Evolutionary conservation across 495 filamentous ascomycete genomes (phyloP).

Genomic region (Thermochaetoides thermophila): DNA sequence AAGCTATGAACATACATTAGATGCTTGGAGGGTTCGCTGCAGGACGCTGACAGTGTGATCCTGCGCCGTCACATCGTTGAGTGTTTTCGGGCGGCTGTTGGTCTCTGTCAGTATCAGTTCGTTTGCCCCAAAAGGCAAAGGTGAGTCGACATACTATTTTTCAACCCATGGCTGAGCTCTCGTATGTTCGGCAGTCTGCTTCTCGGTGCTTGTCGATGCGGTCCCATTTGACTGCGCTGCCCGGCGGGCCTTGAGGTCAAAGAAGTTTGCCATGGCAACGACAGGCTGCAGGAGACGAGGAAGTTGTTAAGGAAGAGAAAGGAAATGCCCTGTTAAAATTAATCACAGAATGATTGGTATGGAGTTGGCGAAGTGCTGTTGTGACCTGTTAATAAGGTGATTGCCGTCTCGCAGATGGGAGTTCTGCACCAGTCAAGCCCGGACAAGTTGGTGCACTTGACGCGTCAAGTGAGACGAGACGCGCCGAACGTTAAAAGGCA

Average conservation of each 20-base stretch:
- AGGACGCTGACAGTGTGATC: slow-evolving; percentile 93
- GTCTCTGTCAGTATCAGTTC: slow-evolving; percentile 8
- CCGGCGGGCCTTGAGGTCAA: slow-evolving; percentile 85
- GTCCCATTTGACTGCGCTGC: slow-evolving; percentile 51
- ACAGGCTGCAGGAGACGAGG: background rate
- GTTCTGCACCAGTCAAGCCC: too few species aligned
- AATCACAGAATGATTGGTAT: too few species aligned
- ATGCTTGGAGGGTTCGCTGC: slow-evolving; percentile 80
- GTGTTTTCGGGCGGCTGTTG: slow-evolving; percentile 72
- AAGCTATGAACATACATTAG: slow-evolving; percentile 47
- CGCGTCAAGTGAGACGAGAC: too few species aligned
- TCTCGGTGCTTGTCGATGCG: slow-evolving; percentile 33
- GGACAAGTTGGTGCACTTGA: too few species aligned
- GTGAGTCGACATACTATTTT: slow-evolving; percentile 82
- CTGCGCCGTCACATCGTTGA: slow-evolving; percentile 93
- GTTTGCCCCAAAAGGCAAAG: background rate
- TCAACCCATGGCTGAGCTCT: slow-evolving; percentile 91
- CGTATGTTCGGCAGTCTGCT: slow-evolving; percentile 44
- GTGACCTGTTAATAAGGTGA: too few species aligned
- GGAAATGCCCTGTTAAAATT: too few species aligned
- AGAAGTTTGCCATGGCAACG: slow-evolving; percentile 82
- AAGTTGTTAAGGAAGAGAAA: too few species aligned
- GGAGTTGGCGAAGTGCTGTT: too few species aligned
- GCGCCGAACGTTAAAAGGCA: too few species aligned
- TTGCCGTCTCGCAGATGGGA: too few species aligned